These are phyloP conservation scores for Lecanoromycetidae sp. DNA, from an alignment of 2,329 filamentous ascomycete species.

Conservation along the genomic window DNA sequence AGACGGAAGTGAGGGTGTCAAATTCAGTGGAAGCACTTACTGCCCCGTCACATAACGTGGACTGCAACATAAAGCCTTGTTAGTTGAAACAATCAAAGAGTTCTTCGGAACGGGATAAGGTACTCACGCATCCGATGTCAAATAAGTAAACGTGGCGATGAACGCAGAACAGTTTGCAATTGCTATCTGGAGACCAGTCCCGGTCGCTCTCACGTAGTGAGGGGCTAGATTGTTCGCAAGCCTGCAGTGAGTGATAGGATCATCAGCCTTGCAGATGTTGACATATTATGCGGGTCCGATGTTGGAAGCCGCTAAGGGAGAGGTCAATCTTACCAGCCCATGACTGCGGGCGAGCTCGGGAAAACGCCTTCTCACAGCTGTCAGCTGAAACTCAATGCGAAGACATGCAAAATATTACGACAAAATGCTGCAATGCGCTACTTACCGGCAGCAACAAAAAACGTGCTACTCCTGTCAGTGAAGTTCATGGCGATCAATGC, in stretches of 20 bases:
- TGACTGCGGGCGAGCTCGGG: conserved; percentile 12
- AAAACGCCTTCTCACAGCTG: conserved; percentile 11
- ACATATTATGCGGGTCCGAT: background rate
- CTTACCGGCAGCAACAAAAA: conserved; percentile 13
- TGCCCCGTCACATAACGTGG: conserved; percentile 31
- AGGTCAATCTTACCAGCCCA: conserved; percentile 15
- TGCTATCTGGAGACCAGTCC: conserved; percentile 31
- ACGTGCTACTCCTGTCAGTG: conserved; percentile 2
- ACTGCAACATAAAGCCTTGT: conserved; percentile 16
- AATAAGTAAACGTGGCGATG: conserved; percentile 35
- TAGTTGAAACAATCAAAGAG: background rate
- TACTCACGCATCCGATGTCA: conserved; percentile 31
- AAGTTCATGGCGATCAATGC: background rate
- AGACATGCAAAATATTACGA: no score
- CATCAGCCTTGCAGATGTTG: background rate
- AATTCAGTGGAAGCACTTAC: no score
- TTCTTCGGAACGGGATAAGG: background rate
- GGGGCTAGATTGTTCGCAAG: conserved; percentile 34
- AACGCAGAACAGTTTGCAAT: conserved; percentile 35
- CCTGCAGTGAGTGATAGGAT: conserved; percentile 26
- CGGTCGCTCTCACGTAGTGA: conserved; percentile 33
- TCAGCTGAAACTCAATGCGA: conserved; percentile 1
- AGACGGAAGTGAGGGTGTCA: no score
- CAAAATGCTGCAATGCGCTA: no score
- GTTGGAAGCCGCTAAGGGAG: no score